phyloP scores from a whole-genome alignment of 768 basidiomycete genomes.

The Rhodotorula sphaerocarpa region DNA sequence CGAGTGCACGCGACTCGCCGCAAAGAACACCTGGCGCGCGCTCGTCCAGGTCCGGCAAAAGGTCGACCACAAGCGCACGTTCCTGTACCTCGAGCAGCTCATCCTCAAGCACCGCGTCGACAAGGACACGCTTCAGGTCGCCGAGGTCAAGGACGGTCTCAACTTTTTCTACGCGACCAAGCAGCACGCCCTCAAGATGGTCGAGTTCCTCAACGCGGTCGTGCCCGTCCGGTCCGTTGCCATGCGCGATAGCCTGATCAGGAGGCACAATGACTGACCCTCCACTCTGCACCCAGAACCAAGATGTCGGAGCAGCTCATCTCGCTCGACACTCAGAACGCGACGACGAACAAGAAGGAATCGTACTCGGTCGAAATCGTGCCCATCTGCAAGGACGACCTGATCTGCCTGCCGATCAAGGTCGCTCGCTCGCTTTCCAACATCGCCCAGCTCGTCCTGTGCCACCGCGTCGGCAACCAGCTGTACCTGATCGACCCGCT shows the following conservation, averaged over 20 bases:
- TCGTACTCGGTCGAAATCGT: conserved; percentile 96
- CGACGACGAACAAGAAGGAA: conserved; percentile 92
- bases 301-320: conserved; percentile 92
- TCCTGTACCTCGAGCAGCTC: conserved; percentile 91
- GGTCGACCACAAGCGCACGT: conserved; percentile 94
- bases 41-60: conserved; percentile 98
- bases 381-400: conserved; percentile 95
- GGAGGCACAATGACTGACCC: background rate
- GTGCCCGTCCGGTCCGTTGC: conserved; percentile 70
- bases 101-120: conserved; percentile 94
- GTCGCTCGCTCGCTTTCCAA: conserved; percentile 75
- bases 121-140: conserved; percentile 87
- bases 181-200: conserved; percentile 91
- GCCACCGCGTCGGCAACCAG: conserved; percentile 83
- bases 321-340: conserved; percentile 82
- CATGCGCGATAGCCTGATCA: background rate
- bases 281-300: conserved; percentile 50
- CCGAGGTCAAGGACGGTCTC: conserved; percentile 85
- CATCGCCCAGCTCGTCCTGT: conserved; percentile 77
- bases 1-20: conserved; percentile 84
- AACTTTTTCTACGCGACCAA: conserved; percentile 93
- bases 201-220: conserved; percentile 78
- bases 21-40: conserved; percentile 98
- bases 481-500: conserved; percentile 82
- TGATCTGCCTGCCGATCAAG: conserved; percentile 77